A percentile compares a stretch with the other conserved stretches of the same genome.
phyloP scores from a whole-genome alignment of 1,139 yeast genomes.

The Suhomyces choctaworum region DNA sequence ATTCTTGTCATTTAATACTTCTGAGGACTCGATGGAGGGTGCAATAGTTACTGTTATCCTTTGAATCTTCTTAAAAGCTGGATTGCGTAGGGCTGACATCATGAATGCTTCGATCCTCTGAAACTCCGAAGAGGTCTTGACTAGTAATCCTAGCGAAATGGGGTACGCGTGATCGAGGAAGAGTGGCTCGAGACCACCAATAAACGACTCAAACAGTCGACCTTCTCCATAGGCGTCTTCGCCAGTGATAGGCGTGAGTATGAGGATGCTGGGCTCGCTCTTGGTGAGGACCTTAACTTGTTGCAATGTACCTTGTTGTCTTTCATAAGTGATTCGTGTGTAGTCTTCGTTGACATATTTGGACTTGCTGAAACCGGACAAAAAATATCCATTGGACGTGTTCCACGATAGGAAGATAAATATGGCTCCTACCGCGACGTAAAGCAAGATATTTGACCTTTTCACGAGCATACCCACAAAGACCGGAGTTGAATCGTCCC shows the following conservation, averaged over 20 bases:
- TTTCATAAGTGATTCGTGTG: background rate
- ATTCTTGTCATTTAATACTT: conserved; percentile 23
- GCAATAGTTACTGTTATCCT: conserved; percentile 33
- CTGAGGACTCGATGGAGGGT: conserved; percentile 32
- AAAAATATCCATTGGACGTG: background rate
- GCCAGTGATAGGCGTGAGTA: conserved; percentile 20
- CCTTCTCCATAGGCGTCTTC: conserved; percentile 31
- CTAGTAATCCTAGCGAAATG: conserved; percentile 32
- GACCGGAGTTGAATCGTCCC: no score
- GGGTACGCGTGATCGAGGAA: conserved; percentile 17
- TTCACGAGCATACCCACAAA: conserved; percentile 2
- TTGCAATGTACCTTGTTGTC: background rate
- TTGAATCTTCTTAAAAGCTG: conserved; percentile 11
- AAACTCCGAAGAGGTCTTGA: conserved; percentile 29
- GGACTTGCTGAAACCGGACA: background rate
- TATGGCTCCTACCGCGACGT: conserved; percentile 1
- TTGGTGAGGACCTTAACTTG: background rate
- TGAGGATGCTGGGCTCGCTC: conserved; percentile 1
- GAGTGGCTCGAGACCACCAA: conserved; percentile 22
- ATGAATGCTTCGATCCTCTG: conserved; percentile 17
- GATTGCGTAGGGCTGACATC: background rate
- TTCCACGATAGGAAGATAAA: background rate
- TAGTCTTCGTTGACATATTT: background rate
- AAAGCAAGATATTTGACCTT: conserved; percentile 2
- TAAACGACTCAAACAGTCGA: conserved; percentile 25